Evolutionary conservation across 129 eudicot genomes (phyloP).

Genomic region (sunflower (Helianthus annuus)): HanXRQr2.0-SUNRISE NC_035444.2:11706653-11707152

Average conservation of each 20-base stretch:
- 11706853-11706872: neutral
- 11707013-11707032: neutral
- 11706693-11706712: neutral
- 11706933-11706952: neutral
- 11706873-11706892: no score
- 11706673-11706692: neutral
- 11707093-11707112: neutral
- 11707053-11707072: neutral
- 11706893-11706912: no score
- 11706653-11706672: neutral
- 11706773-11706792: neutral
- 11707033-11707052: neutral
- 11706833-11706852: neutral
- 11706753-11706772: neutral
- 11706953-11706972: neutral
- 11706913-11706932: no score
- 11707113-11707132: neutral
- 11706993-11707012: neutral
- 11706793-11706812: neutral
- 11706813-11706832: neutral
- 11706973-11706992: neutral
- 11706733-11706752: neutral
- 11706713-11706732: neutral
- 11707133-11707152: neutral
- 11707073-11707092: neutral